A percentile compares a stretch with the other conserved stretches of the same genome.
Evolutionary conservation across 768 basidiomycete genomes (phyloP).

Genomic region (Macrolepiota dolichaula): DNA sequence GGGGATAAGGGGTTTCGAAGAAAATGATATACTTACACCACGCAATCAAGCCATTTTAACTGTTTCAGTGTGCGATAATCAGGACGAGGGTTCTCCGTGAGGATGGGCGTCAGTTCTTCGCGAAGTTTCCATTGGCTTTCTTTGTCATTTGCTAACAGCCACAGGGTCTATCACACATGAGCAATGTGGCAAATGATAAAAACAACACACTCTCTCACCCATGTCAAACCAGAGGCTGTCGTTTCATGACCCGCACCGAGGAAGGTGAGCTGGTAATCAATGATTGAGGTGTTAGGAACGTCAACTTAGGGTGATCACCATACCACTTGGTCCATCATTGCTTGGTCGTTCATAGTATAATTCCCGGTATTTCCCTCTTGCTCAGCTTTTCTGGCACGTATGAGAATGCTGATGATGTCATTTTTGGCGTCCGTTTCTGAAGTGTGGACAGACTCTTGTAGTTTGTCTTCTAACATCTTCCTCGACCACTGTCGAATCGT

Average conservation of each 20-base stretch:
- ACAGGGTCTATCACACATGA: constrained; percentile 34
- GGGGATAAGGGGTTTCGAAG: not conserved
- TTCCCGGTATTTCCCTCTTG: constrained; percentile 18
- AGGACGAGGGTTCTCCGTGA: constrained; percentile 27
- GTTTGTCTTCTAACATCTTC: constrained; percentile 29
- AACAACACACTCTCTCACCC: constrained; percentile 29
- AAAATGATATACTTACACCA: constrained; percentile 27
- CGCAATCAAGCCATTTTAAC: constrained; percentile 36
- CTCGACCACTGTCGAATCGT: constrained; percentile 29
- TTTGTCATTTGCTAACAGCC: constrained; percentile 50
- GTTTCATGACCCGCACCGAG: constrained; percentile 45
- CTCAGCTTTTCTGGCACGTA: constrained; percentile 32
- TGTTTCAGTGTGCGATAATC: constrained; percentile 37
- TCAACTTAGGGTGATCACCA: not conserved
- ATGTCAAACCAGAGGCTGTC: constrained; percentile 44
- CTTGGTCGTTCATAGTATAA: constrained; percentile 32
- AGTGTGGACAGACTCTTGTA: constrained; percentile 21
- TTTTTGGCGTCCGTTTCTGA: constrained; percentile 29
- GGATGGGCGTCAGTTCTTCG: constrained; percentile 43
- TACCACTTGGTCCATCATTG: constrained; percentile 39
- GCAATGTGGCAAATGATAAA: not conserved
- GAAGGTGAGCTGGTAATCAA: constrained; percentile 40
- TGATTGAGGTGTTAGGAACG: not conserved
- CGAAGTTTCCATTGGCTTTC: constrained; percentile 48
- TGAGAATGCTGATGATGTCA: constrained; percentile 38